A percentile compares a stretch with the other conserved stretches of the same genome.
Evolutionary conservation across 2,329 filamentous ascomycete species (phyloP).

Genomic region (Xylariaceae sp.): DNA sequence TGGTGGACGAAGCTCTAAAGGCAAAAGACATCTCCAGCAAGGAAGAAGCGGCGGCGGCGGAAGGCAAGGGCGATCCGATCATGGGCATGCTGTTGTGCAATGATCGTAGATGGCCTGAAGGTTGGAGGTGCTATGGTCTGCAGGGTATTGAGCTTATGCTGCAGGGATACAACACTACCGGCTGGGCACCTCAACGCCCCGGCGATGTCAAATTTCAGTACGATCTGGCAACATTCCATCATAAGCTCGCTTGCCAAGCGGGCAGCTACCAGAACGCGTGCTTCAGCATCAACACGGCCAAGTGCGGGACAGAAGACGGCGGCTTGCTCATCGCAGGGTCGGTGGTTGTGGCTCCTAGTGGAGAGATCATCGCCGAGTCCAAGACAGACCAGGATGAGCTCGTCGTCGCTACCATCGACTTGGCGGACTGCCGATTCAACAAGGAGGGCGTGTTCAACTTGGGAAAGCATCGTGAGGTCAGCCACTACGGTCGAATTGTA

Average conservation of each 20-base stretch:
- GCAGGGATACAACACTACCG: slow-evolving; percentile 48
- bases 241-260: slow-evolving; percentile 47
- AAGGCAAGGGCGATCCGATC: slow-evolving; percentile 46
- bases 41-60: slow-evolving; percentile 5
- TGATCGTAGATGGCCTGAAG: slow-evolving; percentile 51
- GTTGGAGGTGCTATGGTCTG: slow-evolving; percentile 48
- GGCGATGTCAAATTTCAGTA: slow-evolving; percentile 39
- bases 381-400: slow-evolving; percentile 46
- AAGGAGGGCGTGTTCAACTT: slow-evolving; percentile 47
- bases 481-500: slow-evolving; percentile 39
- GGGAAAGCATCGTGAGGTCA: slow-evolving; percentile 39
- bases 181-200: slow-evolving; percentile 42
- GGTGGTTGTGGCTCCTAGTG: slow-evolving; percentile 45
- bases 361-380: slow-evolving; percentile 47
- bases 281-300: slow-evolving; percentile 46
- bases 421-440: slow-evolving; percentile 42
- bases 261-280: slow-evolving; percentile 51
- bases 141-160: slow-evolving; percentile 34
- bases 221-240: slow-evolving; percentile 47
- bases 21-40: slow-evolving; percentile 23
- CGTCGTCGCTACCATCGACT: slow-evolving; percentile 47
- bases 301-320: slow-evolving; percentile 49
- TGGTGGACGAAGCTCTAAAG: slow-evolving; percentile 37
- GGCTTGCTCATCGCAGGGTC: slow-evolving; percentile 44
- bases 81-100: slow-evolving; percentile 55